Percentiles rank a stretch among this genome's conserved stretches.
These are phyloP conservation scores for Tetrahymena malaccensis DNA, from an alignment of 73 alveolate species.

Conservation along the genomic window DNA sequence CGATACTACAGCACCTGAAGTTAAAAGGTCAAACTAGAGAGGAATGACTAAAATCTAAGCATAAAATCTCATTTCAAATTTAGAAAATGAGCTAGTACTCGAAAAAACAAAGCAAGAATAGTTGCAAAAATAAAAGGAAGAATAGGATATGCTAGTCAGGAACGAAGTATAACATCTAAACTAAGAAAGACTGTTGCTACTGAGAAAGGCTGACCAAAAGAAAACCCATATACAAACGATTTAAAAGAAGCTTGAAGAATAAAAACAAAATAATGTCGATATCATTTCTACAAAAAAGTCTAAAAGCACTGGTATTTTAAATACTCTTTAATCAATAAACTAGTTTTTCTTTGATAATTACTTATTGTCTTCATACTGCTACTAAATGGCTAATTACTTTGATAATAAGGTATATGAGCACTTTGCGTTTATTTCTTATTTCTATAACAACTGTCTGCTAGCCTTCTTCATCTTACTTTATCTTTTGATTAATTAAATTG, in stretches of 20 bases:
- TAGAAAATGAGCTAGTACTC: background rate
- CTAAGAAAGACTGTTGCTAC: background rate
- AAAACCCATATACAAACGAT: background rate
- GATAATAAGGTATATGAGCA: background rate
- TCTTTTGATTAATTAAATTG: background rate
- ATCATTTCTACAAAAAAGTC: background rate
- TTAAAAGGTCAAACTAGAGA: background rate
- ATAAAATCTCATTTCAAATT: background rate
- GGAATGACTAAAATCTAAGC: background rate
- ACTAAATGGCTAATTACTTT: background rate
- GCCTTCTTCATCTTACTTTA: background rate
- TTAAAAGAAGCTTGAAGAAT: background rate
- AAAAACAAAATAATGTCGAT: background rate
- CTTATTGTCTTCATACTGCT: background rate
- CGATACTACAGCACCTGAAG: background rate
- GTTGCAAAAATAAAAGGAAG: background rate
- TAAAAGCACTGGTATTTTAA: background rate
- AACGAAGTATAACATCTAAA: background rate
- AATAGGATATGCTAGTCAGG: background rate
- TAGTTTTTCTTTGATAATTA: background rate
- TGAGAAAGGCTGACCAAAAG: background rate
- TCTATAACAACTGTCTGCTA: background rate
- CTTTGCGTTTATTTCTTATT: background rate
- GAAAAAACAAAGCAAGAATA: background rate
- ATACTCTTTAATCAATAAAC: background rate